Evolutionary conservation across 2,329 filamentous ascomycete genomes (phyloP).

Genomic region (Dactylonectria estremocensis): DNA sequence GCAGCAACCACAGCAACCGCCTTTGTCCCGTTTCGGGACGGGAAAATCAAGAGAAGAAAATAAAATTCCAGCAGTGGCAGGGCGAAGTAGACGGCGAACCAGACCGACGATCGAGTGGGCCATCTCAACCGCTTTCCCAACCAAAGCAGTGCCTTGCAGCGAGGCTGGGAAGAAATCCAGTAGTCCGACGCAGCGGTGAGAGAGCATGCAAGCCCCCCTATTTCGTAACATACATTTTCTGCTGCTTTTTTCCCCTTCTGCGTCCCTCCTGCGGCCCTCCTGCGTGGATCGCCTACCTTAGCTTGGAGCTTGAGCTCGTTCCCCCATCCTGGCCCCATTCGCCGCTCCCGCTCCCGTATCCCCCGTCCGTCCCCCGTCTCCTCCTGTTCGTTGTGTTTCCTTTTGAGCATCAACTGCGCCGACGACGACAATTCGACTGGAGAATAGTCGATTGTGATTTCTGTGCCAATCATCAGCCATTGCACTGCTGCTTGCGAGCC

Average conservation of each 20-base stretch:
- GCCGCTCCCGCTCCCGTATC: background rate
- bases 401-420: background rate
- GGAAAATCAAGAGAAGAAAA: slow-evolving; percentile 16
- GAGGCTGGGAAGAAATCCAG: background rate
- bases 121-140: slow-evolving; percentile 19
- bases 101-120: slow-evolving; percentile 26
- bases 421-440: slow-evolving; percentile 9
- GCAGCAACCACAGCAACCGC: slow-evolving; percentile 19
- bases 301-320: background rate
- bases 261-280: background rate
- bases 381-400: background rate
- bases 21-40: slow-evolving; percentile 8
- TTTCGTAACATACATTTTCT: background rate
- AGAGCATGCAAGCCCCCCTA: background rate
- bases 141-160: slow-evolving; percentile 15
- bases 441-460: background rate
- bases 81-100: slow-evolving; percentile 5
- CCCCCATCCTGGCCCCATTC: background rate
- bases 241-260: background rate
- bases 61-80: slow-evolving; percentile 13
- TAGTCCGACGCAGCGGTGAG: background rate
- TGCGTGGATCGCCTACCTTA: background rate
- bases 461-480: background rate
- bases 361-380: background rate
- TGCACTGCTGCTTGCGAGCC: background rate